Base-by-base conservation (phyloP, 805 yeast species). In the Ogataea polymorpha region DNA sequence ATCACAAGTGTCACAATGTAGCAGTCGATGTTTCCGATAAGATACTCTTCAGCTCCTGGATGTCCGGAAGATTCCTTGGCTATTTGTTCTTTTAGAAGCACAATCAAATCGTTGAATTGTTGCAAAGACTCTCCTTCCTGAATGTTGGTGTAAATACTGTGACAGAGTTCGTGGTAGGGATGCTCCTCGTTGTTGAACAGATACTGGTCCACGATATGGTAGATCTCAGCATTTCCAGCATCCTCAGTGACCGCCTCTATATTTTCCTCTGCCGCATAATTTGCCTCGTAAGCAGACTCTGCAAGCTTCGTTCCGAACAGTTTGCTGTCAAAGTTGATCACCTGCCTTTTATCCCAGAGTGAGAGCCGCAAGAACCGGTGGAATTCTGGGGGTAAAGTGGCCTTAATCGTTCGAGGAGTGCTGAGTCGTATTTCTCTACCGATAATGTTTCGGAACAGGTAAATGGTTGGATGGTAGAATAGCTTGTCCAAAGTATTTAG, bases 361-460 rank as follows among this genome's bases (percentile, higher is more conserved):
- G 74, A 62, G 16, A 68, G 62, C 35, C 75, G 74, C 45, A 80
- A 59, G 46, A 75, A 74, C 36, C 63, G 56, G 30, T 67, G 63
- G 48, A 83, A 77, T 43, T 75, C 81, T 9, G 63, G 72, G 1
- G 87, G 84, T 43, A 93, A 72, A 21, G 95, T 84, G 13, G 77
- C 82, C 46, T 74, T 74, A 37, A 93, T 83, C 40, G 84, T 77
- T 41, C 75, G 75, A 37, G 78, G 79, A 48, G 83, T 87, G n/a
- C 93, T 79, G 42, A 91, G 72, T 46, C 96, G 74, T 25, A 90
- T 68, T 61, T 91, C 97, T 56, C 89, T 90, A 29, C 80, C 76
- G 45, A 93, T 81, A 48, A 90, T 70, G 63, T 89, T 89, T 51
- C 74, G 78, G 45, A 91, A 79, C 50, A 91, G 83, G 33, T 74